A percentile compares a stretch with the other conserved stretches of the same genome.
These are phyloP conservation scores for Colletotrichum sp. DNA, from an alignment of 2,329 filamentous ascomycete species.

Conservation along the genomic window DNA sequence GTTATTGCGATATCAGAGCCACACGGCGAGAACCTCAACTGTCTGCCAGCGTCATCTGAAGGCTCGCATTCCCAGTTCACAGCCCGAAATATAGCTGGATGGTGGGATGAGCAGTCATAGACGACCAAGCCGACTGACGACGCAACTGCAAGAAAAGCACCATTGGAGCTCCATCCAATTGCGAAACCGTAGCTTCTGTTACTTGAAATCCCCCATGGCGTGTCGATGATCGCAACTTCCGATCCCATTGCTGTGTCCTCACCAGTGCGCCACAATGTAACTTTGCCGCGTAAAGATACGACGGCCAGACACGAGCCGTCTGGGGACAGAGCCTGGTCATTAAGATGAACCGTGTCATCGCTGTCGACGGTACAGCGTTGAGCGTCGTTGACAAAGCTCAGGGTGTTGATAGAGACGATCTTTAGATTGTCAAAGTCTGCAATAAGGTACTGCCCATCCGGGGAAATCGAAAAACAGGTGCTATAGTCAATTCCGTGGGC, in stretches of 20 bases:
- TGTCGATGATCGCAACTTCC: neutral
- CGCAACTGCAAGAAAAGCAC: neutral
- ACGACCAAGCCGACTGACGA: neutral
- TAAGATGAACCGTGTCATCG: too few relatives aligned
- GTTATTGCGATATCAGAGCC: accelerated
- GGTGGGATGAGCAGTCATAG: neutral
- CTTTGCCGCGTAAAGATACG: neutral
- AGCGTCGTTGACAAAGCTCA: neutral
- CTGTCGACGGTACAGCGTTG: too few relatives aligned
- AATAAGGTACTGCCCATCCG: neutral
- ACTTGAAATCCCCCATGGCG: too few relatives aligned
- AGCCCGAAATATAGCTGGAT: neutral
- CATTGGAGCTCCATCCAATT: neutral
- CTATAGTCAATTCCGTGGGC: too few relatives aligned
- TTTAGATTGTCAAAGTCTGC: neutral
- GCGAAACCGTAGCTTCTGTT: too few relatives aligned
- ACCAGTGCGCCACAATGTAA: neutral
- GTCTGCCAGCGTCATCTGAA: too few relatives aligned
- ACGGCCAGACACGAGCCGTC: neutral
- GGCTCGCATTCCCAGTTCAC: too few relatives aligned
- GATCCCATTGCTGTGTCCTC: too few relatives aligned
- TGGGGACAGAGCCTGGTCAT: neutral
- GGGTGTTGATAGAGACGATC: neutral
- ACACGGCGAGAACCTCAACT: neutral
- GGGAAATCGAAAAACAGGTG: neutral